A percentile compares a stretch with the other conserved stretches of the same genome.
Evolutionary conservation across 306 rosid species (phyloP).

Genomic region (Fragaria vesca): DNA sequence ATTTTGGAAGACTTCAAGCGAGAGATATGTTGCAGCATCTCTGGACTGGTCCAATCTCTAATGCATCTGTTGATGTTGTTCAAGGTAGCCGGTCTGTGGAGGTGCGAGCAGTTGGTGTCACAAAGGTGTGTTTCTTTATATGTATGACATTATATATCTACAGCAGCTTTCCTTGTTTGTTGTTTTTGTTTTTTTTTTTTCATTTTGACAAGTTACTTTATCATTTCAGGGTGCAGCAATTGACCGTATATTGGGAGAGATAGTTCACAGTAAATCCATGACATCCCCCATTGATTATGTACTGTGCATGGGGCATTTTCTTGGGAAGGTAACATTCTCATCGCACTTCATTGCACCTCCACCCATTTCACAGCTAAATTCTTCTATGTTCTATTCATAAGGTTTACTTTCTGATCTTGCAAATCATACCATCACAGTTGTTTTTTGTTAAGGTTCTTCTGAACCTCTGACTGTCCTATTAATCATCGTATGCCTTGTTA

Average conservation of each 20-base stretch:
- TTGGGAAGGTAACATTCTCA: constrained; percentile 64
- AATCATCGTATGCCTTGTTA: not conserved
- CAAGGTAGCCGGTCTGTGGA: constrained; percentile 97
- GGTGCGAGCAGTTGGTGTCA: constrained; percentile 92
- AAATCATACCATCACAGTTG: not conserved
- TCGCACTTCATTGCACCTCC: not conserved
- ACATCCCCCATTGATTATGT: constrained; percentile 87
- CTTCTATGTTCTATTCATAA: not conserved
- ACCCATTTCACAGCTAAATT: not conserved
- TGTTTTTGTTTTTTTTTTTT: not conserved
- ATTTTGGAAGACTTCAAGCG: constrained; percentile 94
- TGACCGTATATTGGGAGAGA: constrained; percentile 95
- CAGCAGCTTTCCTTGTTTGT: constrained; percentile 12
- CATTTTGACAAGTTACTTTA: not conserved
- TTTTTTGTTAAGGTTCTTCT: not conserved
- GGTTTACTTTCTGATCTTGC: not conserved
- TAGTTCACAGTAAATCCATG: constrained; percentile 92
- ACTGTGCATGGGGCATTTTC: constrained; percentile 90
- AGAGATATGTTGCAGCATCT: constrained; percentile 97
- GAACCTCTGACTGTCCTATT: not conserved
- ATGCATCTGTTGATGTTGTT: constrained; percentile 90
- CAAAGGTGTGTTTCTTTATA: constrained; percentile 57
- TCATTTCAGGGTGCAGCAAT: constrained; percentile 86
- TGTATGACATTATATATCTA: constrained; percentile 7
- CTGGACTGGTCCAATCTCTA: constrained; percentile 97